Percentiles rank a stretch among this genome's conserved stretches.
phyloP scores from a whole-genome alignment of 257 asterid genomes.

The Nicotiana undulata region DNA sequence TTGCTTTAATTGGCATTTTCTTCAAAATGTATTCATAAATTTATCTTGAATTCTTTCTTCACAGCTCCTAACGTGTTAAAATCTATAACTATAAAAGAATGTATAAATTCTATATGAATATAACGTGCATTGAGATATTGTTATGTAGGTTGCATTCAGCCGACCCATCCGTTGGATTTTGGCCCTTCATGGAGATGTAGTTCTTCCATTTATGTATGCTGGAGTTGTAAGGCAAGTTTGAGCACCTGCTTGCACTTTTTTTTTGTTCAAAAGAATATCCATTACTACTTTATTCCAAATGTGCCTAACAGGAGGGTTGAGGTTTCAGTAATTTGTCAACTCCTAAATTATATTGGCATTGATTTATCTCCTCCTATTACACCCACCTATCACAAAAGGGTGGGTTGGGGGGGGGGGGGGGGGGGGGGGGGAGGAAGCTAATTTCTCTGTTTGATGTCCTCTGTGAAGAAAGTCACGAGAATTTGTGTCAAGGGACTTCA shows the following conservation, averaged over 20 bases:
- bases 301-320: neutral
- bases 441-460: neutral
- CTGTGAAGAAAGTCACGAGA: neutral
- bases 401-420: neutral
- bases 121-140: neutral
- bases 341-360: neutral
- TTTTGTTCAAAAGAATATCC: neutral
- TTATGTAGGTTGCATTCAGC: slow-evolving; percentile 71
- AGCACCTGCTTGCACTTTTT: neutral
- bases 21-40: neutral
- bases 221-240: slow-evolving; percentile 67
- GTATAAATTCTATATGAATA: neutral
- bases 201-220: slow-evolving; percentile 73
- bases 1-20: neutral
- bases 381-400: neutral
- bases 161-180: slow-evolving; percentile 96
- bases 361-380: neutral
- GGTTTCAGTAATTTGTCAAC: neutral
- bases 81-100: neutral
- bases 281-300: neutral
- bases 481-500: neutral
- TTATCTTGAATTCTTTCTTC: neutral
- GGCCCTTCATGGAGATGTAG: slow-evolving; percentile 77
- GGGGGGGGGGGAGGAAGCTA: neutral
- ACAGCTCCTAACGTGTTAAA: neutral